phyloP scores from a whole-genome alignment of 2,329 filamentous ascomycete genomes.

The Biscogniauxia sp. region DNA sequence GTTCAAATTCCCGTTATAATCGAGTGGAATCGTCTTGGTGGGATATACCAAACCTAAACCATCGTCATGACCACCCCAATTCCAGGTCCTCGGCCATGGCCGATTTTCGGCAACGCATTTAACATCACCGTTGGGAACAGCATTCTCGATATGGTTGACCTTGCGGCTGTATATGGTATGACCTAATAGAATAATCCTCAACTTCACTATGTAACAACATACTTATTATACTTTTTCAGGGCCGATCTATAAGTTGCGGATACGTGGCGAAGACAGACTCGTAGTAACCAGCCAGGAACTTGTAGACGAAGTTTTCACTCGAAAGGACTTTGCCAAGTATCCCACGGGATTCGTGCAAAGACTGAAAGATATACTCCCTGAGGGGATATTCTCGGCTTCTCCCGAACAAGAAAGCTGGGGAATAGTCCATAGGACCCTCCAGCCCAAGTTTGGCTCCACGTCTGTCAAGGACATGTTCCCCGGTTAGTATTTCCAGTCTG shows the following conservation, averaged over 20 bases:
- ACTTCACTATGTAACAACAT: neutral
- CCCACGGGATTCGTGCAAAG: conserved; percentile 3
- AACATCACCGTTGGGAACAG: conserved; percentile 9
- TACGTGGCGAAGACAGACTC: conserved; percentile 12
- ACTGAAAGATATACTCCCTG: conserved; percentile 2
- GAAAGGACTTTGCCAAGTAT: conserved; percentile 13
- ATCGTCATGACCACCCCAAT: neutral
- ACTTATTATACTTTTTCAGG: neutral
- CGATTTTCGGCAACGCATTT: conserved; percentile 10
- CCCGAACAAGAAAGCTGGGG: conserved; percentile 13
- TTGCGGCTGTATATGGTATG: conserved; percentile 4
- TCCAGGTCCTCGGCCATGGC: conserved; percentile 8
- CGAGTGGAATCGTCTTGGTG: too few species aligned
- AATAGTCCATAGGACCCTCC: conserved; percentile 7
- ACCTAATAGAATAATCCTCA: neutral
- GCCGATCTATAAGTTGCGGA: conserved; percentile 12
- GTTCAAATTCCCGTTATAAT: too few species aligned
- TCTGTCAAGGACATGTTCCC: conserved; percentile 11
- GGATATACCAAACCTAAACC: too few species aligned
- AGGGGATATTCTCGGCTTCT: conserved; percentile 10
- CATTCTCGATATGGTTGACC: conserved; percentile 5
- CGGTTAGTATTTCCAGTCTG: neutral
- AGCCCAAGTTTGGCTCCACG: conserved; percentile 7
- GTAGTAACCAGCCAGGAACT: conserved; percentile 8
- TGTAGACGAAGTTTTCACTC: conserved; percentile 12